Percentiles rank a stretch among this genome's conserved stretches.
Conservation (phyloP, 768 basidiomycete genomes). For the Agaricus bisporus region DNA sequence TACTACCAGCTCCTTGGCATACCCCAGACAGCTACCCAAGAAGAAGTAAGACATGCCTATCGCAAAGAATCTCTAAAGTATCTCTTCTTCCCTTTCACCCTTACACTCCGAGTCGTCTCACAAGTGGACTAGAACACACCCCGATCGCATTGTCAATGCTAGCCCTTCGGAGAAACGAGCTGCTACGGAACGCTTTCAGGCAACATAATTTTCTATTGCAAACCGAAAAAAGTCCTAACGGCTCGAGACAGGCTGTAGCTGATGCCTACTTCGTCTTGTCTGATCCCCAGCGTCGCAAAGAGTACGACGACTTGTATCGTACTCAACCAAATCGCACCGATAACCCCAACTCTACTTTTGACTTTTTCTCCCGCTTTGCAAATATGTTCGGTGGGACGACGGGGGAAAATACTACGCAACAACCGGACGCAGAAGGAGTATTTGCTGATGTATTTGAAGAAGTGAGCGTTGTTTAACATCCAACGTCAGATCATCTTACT, state of each 20-base stretch:
- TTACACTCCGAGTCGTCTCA: slow-evolving; percentile 12
- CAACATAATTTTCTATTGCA: slow-evolving; percentile 16
- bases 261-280: slow-evolving; percentile 94
- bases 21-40: slow-evolving; percentile 49
- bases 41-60: slow-evolving; percentile 74
- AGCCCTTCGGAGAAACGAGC: slow-evolving; percentile 60
- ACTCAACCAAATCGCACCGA: slow-evolving; percentile 49
- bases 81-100: slow-evolving; percentile 8
- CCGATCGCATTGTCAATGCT: slow-evolving; percentile 73
- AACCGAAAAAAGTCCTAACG: slow-evolving; percentile 1
- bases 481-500: not conserved
- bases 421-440: slow-evolving; percentile 74
- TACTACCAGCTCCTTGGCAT: slow-evolving; percentile 67
- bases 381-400: slow-evolving; percentile 55
- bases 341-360: slow-evolving; percentile 61
- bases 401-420: slow-evolving; percentile 31
- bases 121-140: slow-evolving; percentile 63
- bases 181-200: slow-evolving; percentile 86
- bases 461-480: slow-evolving; percentile 32
- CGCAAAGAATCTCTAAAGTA: slow-evolving; percentile 75
- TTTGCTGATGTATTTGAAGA: slow-evolving; percentile 93
- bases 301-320: slow-evolving; percentile 68
- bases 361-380: slow-evolving; percentile 75
- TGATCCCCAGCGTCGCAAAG: slow-evolving; percentile 61
- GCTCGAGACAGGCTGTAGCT: slow-evolving; percentile 61